Evolutionary conservation across 169 alveolate genomes (phyloP), one percentile per base, ranked within the genome.

Genomic region (Eimeria acervulina): DNA sequence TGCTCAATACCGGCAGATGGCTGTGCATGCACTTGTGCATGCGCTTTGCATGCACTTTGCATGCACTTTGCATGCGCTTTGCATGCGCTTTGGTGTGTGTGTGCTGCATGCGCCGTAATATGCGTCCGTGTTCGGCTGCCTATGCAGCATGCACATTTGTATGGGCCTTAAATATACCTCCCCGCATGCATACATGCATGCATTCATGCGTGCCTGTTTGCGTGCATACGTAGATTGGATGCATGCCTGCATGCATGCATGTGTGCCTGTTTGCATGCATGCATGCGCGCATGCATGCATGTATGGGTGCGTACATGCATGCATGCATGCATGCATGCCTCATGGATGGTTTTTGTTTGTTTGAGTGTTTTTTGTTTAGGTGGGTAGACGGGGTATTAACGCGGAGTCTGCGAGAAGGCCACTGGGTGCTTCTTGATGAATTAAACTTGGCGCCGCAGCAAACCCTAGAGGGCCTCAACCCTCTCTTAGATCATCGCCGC

Each of bases 341-440:
- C n/a, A 4, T 63, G 31, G 8, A 38, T 83, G 38, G 26, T 17
- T 42, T 10, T 42, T 17, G 12, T 0, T 19, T 15, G 0, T 15
- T 83, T 31, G 13, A 19, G 33, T 21, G 13, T 42, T 23, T 74
- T 42, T 92, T 17, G 59, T 51, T 91, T 83, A 97, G 97, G 90
- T 99, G 99, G 99, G 96, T 98, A 31, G 99, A 99, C 95, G 99
- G 99, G 0, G 99, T 99, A 15, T 97, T 99, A 95, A 97, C 99
- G 70, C 98, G 98, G 26, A 99, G 99, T 17, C 97, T 99, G 96
- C 98, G 99, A 85, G 98, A 98, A 78, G 99, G 99, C 1, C 98
- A 99, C 90, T 99, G 99, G 99, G 98, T 99, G 40, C 96, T 99
- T 74, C 97, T 99, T 38, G 99, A 99, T 94, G 99, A 99, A 97